Conservation (phyloP, 75 land plant species). For the Larix kaempferi region DNA sequence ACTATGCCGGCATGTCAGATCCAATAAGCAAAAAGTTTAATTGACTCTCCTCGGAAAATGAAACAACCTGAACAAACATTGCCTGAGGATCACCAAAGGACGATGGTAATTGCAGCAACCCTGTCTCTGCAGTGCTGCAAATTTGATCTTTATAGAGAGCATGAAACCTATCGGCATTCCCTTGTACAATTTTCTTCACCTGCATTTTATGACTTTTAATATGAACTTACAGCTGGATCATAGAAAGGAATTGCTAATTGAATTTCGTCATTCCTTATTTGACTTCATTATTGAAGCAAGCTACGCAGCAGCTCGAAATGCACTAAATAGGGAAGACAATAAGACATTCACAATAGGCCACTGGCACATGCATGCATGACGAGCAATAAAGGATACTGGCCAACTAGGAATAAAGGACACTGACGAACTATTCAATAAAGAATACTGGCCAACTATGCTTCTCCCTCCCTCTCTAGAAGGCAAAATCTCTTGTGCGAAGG, state of each 20-base stretch:
- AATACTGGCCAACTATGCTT: no score
- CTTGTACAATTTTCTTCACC: slow-evolving; percentile 89
- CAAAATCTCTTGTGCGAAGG: no score
- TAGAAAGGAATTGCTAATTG: background rate
- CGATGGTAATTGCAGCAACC: slow-evolving; percentile 48
- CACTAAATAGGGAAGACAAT: background rate
- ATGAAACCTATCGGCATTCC: slow-evolving; percentile 58
- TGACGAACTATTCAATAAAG: no score
- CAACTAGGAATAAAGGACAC: background rate
- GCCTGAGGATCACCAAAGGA: slow-evolving; percentile 25
- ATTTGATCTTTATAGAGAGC: slow-evolving; percentile 61
- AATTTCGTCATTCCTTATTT: background rate
- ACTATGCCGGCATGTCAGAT: background rate
- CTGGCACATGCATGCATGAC: background rate
- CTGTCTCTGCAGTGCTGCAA: slow-evolving; percentile 43
- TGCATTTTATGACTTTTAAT: slow-evolving; percentile 15
- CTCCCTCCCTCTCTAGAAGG: no score
- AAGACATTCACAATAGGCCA: background rate
- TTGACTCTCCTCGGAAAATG: background rate
- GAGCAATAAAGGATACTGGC: background rate
- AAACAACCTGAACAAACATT: slow-evolving; percentile 43
- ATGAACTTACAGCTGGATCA: background rate
- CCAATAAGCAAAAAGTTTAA: background rate
- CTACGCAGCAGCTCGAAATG: background rate
- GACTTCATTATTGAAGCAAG: background rate